Conservation (phyloP, 768 basidiomycete species). For the Chiua virens region DNA sequence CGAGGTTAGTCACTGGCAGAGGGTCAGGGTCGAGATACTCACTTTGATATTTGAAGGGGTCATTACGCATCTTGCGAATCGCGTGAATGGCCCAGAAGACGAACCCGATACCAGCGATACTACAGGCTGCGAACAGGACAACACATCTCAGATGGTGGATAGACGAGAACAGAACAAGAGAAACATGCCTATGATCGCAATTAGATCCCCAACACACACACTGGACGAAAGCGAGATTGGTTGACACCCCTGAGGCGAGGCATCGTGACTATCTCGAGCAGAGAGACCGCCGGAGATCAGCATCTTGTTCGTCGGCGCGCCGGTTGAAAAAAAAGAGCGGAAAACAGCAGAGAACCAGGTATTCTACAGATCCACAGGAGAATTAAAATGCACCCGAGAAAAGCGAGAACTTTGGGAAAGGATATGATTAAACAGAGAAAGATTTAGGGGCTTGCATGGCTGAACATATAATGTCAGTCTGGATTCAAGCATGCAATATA, state of each 20-base stretch:
- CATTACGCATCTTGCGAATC: constrained; percentile 18
- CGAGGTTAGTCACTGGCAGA: not conserved
- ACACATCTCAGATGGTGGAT: too few species aligned
- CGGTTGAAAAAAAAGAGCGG: not conserved
- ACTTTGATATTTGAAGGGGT: constrained; percentile 11
- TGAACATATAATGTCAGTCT: not conserved
- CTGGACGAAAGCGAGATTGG: too few species aligned
- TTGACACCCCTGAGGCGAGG: too few species aligned
- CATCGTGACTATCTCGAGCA: too few species aligned
- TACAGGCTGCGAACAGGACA: constrained; percentile 4
- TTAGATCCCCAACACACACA: too few species aligned
- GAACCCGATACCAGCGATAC: constrained; percentile 19
- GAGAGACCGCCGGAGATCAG: not conserved
- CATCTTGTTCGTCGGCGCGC: constrained; percentile 6
- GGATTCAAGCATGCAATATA: not conserved
- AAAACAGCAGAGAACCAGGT: too few species aligned
- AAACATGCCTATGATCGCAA: too few species aligned
- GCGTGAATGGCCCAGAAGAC: constrained; percentile 24
- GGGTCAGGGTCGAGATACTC: not conserved
- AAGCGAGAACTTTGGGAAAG: not conserved
- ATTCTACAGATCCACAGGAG: not conserved
- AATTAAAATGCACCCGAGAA: not conserved
- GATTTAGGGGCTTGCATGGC: not conserved
- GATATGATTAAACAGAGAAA: not conserved
- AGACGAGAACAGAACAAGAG: too few species aligned